phyloP scores from a whole-genome alignment of 2,329 filamentous ascomycete species.

The Cytospora schulzeri region DNA sequence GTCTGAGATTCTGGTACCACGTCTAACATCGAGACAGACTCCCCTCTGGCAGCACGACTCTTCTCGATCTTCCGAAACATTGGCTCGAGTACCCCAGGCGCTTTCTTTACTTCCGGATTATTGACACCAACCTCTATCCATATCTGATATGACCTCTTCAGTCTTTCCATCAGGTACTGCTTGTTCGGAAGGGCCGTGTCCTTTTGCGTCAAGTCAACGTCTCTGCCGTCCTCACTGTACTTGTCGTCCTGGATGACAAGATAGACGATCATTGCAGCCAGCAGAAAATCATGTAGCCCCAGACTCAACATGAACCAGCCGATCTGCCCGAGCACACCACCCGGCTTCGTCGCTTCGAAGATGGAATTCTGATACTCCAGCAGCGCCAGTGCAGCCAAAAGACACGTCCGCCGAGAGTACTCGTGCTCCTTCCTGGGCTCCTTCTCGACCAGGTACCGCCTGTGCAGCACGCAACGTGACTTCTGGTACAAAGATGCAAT shows the following conservation, averaged over 20 bases:
- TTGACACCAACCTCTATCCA: constrained; percentile 46
- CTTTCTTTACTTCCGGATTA: constrained; percentile 47
- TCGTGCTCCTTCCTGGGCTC: constrained; percentile 47
- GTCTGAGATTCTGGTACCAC: background rate
- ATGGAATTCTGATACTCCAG: constrained; percentile 51
- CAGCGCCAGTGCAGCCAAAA: constrained; percentile 52
- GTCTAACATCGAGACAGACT: constrained; percentile 5
- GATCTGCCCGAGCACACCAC: constrained; percentile 53
- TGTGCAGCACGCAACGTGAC: constrained; percentile 57
- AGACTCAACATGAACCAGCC: constrained; percentile 61
- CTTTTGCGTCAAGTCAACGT: constrained; percentile 40
- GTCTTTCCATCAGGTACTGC: constrained; percentile 42
- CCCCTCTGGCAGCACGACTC: constrained; percentile 7
- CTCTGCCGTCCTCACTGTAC: constrained; percentile 41
- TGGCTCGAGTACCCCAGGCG: constrained; percentile 46
- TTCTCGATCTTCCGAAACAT: constrained; percentile 46
- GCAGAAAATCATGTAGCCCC: constrained; percentile 61
- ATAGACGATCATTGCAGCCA: constrained; percentile 63
- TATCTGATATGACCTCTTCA: constrained; percentile 47
- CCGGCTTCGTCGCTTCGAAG: constrained; percentile 53
- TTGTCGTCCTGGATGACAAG: constrained; percentile 49
- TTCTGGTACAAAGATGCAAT: constrained; percentile 57
- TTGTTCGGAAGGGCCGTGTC: constrained; percentile 39
- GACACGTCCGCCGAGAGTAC: constrained; percentile 54
- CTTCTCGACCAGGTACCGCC: constrained; percentile 52